Conservation (phyloP, 768 basidiomycete genomes). For the Amanita phalloides region DNA sequence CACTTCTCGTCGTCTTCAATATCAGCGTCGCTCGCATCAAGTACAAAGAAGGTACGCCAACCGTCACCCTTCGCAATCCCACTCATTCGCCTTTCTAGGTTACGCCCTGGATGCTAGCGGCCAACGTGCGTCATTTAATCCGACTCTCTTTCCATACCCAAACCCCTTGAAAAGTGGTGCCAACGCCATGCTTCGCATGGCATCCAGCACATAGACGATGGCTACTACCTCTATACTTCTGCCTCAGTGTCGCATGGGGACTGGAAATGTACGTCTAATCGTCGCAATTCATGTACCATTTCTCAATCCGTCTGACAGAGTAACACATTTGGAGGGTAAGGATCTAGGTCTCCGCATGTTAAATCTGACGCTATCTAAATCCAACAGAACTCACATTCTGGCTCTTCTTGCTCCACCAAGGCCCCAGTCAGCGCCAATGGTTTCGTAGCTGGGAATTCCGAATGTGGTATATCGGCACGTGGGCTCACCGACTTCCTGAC, state of each 20-base stretch:
- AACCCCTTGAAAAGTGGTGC: constrained; percentile 30
- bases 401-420: constrained; percentile 75
- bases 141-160: neutral
- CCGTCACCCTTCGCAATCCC: neutral
- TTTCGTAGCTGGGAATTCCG: constrained; percentile 74
- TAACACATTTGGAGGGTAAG: constrained; percentile 75
- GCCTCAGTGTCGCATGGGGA: constrained; percentile 66
- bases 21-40: constrained; percentile 55
- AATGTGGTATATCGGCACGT: constrained; percentile 58
- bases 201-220: constrained; percentile 29
- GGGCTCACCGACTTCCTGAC: neutral
- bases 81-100: neutral
- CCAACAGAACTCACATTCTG: constrained; percentile 65
- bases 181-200: constrained; percentile 49
- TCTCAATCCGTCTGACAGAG: constrained; percentile 23
- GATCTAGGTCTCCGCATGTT: neutral
- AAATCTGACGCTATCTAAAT: neutral
- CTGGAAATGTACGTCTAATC: constrained; percentile 53
- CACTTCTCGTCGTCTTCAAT: constrained; percentile 53
- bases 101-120: neutral
- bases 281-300: neutral
- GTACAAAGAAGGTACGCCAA: constrained; percentile 54
- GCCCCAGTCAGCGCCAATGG: constrained; percentile 61
- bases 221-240: constrained; percentile 61
- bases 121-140: neutral